Conservation (phyloP, 305 asterid species). For the Fraxinus angustifolia region DNA sequence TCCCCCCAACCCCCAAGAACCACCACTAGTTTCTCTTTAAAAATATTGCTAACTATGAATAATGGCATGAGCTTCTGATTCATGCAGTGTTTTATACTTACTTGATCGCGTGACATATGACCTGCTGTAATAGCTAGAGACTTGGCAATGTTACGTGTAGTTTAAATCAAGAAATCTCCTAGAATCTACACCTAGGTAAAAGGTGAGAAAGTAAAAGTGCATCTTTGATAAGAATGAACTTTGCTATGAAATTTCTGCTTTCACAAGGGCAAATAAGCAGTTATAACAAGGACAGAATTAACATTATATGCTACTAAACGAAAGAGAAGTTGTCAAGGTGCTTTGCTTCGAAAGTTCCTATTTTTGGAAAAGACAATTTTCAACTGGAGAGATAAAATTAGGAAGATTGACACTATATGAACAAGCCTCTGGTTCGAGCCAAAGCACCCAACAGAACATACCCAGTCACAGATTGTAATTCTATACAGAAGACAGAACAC, state of each 20-base stretch:
- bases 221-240: neutral
- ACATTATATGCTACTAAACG: neutral
- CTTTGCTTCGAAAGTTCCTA: neutral
- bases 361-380: neutral
- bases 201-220: neutral
- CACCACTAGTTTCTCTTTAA: neutral
- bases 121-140: neutral
- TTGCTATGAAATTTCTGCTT: neutral
- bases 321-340: neutral
- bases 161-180: neutral
- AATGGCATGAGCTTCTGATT: neutral
- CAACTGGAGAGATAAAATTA: neutral
- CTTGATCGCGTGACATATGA: neutral
- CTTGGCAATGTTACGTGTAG: neutral
- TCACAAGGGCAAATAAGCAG: neutral
- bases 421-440: neutral
- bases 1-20: neutral
- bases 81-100: neutral
- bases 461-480: neutral
- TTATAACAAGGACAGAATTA: neutral
- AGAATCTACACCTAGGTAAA: neutral
- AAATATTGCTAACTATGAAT: neutral
- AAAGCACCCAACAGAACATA: neutral
- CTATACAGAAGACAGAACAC: neutral
- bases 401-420: neutral